Conservation (phyloP, 768 basidiomycete species). For the Dacryopinax spathularia region DNA sequence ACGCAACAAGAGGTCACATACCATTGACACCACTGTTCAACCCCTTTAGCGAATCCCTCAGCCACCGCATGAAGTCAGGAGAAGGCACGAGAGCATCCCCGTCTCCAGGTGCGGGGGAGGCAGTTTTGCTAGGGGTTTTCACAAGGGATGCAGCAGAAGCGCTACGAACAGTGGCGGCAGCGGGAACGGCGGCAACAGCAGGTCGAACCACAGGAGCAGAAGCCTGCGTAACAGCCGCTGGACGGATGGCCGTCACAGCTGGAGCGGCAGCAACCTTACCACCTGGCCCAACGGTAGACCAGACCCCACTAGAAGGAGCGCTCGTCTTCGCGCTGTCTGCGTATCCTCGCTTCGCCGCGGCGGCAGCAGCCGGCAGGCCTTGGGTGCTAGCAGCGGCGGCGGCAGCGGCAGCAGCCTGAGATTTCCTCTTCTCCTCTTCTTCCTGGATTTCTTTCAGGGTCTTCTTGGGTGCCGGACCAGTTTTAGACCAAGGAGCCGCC, state of each 20-base stretch:
- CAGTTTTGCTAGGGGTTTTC: conserved; percentile 17
- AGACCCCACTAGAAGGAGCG: conserved; percentile 30
- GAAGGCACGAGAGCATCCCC: conserved; percentile 57
- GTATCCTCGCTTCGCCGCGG: conserved; percentile 53
- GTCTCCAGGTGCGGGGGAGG: conserved; percentile 25
- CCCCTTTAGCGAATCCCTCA: conserved; percentile 67
- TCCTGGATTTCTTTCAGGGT: conserved; percentile 98
- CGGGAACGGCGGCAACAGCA: conserved; percentile 21
- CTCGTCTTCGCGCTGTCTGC: conserved; percentile 48
- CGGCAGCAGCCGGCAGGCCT: conserved; percentile 22
- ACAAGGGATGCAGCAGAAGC: conserved; percentile 15
- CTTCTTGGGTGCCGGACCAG: conserved; percentile 49
- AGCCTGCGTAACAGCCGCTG: conserved; percentile 19
- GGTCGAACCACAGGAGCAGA: conserved; percentile 29
- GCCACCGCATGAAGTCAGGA: conserved; percentile 85
- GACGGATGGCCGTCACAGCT: conserved; percentile 21
- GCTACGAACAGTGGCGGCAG: conserved; percentile 26
- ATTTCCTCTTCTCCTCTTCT: conserved; percentile 84
- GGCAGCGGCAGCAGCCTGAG: conserved; percentile 26
- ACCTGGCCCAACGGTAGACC: conserved; percentile 75
- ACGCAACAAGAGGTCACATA: conserved; percentile 22
- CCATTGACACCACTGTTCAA: conserved; percentile 48
- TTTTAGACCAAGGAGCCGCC: conserved; percentile 60
- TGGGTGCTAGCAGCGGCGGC: conserved; percentile 8
- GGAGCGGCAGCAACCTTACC: conserved; percentile 40